Conservation (phyloP, 441 rosid genomes). For the Bocquillonia castaneifolia region DNA sequence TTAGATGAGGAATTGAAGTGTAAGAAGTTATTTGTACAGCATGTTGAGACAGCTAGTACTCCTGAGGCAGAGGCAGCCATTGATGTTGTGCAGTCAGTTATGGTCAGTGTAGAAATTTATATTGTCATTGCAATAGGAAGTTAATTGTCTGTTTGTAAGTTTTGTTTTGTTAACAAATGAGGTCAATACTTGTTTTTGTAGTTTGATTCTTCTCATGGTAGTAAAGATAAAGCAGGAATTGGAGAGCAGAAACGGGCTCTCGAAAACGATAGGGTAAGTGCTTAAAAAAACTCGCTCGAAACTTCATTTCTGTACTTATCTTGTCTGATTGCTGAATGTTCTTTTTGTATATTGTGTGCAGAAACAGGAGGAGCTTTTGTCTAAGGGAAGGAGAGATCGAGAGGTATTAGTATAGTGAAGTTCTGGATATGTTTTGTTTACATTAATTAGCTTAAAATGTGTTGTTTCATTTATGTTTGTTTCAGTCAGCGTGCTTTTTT, state of each 20-base stretch:
- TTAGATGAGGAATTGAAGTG: constrained; percentile 42
- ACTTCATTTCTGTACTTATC: background rate
- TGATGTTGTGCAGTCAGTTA: constrained; percentile 47
- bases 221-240: constrained; percentile 28
- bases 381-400: constrained; percentile 46
- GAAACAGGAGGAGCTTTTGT: constrained; percentile 42
- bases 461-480: background rate
- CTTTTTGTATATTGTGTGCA: constrained; percentile 23
- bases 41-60: constrained; percentile 58
- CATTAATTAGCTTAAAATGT: background rate
- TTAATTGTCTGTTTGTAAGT: background rate
- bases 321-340: constrained; percentile 14
- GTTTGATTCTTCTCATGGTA: constrained; percentile 35
- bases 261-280: constrained; percentile 47
- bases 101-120: constrained; percentile 36
- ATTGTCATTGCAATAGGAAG: background rate
- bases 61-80: constrained; percentile 32
- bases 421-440: background rate
- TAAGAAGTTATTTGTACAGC: constrained; percentile 63
- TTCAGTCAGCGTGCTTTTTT: background rate
- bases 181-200: constrained; percentile 26
- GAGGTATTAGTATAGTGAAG: constrained; percentile 37
- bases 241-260: constrained; percentile 38
- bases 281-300: background rate
- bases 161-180: background rate